Conservation (phyloP, 805 yeast species). For the Kazachstania africana region DNA sequence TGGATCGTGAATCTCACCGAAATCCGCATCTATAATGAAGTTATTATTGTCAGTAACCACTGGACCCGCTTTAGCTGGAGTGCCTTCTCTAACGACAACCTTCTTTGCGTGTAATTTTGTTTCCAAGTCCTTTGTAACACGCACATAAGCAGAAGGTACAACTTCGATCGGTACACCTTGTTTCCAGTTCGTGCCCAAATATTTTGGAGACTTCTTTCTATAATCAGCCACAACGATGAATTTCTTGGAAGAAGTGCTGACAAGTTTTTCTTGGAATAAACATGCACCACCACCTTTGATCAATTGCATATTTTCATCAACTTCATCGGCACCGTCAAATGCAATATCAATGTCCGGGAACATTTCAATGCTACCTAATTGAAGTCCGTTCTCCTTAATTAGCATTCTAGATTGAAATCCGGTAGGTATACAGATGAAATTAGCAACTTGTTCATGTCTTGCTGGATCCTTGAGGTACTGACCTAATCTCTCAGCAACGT, state of each 20-base stretch:
- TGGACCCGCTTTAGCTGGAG: constrained; percentile 92
- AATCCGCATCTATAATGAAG: constrained; percentile 85
- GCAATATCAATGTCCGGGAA: constrained; percentile 77
- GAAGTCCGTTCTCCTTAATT: constrained; percentile 70
- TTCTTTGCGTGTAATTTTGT: constrained; percentile 40
- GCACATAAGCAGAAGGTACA: constrained; percentile 77
- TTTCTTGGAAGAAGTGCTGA: constrained; percentile 64
- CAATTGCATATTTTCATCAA: constrained; percentile 66
- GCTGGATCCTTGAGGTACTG: constrained; percentile 33
- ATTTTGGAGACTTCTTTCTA: constrained; percentile 59
- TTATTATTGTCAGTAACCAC: constrained; percentile 92
- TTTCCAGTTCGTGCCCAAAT: constrained; percentile 70
- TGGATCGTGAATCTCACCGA: constrained; percentile 56
- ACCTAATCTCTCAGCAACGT: constrained; percentile 89
- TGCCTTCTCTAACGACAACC: constrained; percentile 66
- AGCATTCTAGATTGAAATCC: constrained; percentile 91
- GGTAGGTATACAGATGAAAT: constrained; percentile 80
- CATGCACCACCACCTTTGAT: constrained; percentile 99
- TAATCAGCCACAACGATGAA: constrained; percentile 88
- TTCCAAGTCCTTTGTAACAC: constrained; percentile 53
- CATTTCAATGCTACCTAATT: constrained; percentile 73
- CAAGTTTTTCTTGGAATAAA: constrained; percentile 88
- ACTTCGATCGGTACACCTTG: constrained; percentile 94
- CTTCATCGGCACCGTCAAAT: constrained; percentile 98
- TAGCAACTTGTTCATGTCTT: constrained; percentile 15